These are phyloP conservation scores for Suillus occidentalis DNA, from an alignment of 768 basidiomycete species.

Conservation along the genomic window DNA sequence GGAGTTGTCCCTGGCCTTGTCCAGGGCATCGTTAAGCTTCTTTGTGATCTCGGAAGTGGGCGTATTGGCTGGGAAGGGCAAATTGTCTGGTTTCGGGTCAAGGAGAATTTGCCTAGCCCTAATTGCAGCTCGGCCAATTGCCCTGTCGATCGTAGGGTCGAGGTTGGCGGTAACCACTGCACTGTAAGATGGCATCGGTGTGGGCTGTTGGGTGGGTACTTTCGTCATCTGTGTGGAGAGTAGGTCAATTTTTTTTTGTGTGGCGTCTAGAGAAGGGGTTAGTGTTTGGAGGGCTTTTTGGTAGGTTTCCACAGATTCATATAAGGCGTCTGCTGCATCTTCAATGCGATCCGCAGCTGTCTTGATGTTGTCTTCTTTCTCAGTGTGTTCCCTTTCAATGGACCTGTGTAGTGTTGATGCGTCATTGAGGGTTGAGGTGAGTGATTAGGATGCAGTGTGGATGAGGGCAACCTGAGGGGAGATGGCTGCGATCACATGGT, in stretches of 20 bases:
- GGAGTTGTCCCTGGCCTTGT: no score
- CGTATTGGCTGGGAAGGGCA: no score
- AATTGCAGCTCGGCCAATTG: not conserved
- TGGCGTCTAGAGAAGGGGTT: not conserved
- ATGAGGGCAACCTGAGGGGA: not conserved
- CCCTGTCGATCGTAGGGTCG: not conserved
- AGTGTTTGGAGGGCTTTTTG: not conserved
- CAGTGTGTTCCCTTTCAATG: not conserved
- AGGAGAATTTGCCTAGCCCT: not conserved
- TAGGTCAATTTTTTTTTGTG: not conserved
- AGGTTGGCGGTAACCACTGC: no score
- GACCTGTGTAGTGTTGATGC: accelerated
- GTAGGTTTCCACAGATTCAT: not conserved
- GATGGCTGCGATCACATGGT: not conserved
- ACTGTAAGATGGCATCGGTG: not conserved
- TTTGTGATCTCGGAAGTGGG: no score
- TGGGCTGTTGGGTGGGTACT: no score
- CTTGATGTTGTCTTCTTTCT: conserved; percentile 21
- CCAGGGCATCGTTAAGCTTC: no score
- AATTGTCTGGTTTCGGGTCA: not conserved
- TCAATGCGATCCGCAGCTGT: not conserved
- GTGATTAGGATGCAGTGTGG: no score
- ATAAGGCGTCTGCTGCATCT: not conserved
- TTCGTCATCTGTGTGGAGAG: not conserved
- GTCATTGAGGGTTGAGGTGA: no score